Evolutionary conservation across 2,329 filamentous ascomycete genomes (phyloP), one percentile per base, ranked within the genome.

Genomic region (Cephalotrichum gorgonifer): DNA sequence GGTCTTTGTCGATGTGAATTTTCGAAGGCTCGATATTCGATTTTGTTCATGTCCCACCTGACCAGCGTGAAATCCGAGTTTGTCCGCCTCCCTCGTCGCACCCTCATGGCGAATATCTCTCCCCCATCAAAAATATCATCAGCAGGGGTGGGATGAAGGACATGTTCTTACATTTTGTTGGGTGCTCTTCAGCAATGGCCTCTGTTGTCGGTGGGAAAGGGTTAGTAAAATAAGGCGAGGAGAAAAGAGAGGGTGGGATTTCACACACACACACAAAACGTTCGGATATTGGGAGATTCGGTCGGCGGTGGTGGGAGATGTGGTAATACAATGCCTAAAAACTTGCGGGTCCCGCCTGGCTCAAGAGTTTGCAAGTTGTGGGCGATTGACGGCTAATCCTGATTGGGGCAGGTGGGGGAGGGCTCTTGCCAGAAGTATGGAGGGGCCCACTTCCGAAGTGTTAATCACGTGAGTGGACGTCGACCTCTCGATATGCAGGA

Each of bases 341-440:
- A 43, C 22, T 12, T 43, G 39, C 38, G 46, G 39, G 35, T 42
- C 39, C 41, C 45, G n/a, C 45, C 31, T 30, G 38, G 38, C 46
- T 48, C 46, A 48, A 48, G 46, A 27, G 35, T 48, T 48, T 43
- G 39, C 41, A 49, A 49, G 39, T 49, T 49, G 47, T 49, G 47
- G 47, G 47, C 42, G 17, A 14, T 15, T 11, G 22, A 44, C 27
- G n/a, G 35, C 47, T 49, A 43, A 26, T 41, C 41, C 47, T 49
- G 46, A 49, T 49, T 49, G 41, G 47, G 47, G 31, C 23, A 44
- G 22, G 28, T 23, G 11, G 22, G 47, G 27, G 47, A 49, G 47
- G 47, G 47, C 47, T 49, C 27, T 22, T 33, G 46, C 38, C 30
- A 26, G 35, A 26, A 48, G 28, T 28, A 41, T 28, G 27, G 46